Conservation (phyloP, 2,329 filamentous ascomycete species). For the Exophiala calicioides region DNA sequence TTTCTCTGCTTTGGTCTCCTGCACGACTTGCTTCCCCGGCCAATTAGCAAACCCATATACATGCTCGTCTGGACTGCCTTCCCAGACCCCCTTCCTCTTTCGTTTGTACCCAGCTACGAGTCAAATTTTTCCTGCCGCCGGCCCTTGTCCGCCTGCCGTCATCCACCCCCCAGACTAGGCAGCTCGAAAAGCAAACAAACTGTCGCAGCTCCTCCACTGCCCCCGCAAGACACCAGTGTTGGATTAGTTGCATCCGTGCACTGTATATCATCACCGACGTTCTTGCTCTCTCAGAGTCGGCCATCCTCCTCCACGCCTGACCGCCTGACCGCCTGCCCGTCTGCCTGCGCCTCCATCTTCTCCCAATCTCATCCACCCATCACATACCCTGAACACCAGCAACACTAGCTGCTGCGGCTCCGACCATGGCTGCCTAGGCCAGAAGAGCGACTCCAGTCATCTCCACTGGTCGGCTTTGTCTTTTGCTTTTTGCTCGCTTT, state of each 20-base stretch:
- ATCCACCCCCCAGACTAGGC: constrained; percentile 6
- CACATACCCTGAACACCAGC: not conserved
- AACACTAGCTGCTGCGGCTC: constrained; percentile 5
- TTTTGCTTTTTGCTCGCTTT: constrained; percentile 26
- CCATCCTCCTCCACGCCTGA: too few relatives aligned
- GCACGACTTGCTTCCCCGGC: constrained; percentile 8
- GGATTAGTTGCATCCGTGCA: too few relatives aligned
- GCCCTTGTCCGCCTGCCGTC: too few relatives aligned
- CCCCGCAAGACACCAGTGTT: too few relatives aligned
- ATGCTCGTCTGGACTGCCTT: constrained; percentile 18
- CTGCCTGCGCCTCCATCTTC: not conserved
- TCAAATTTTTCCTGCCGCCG: too few relatives aligned
- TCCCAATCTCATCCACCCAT: not conserved
- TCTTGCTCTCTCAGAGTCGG: too few relatives aligned
- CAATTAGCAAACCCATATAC: constrained; percentile 28
- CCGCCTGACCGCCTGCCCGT: not conserved
- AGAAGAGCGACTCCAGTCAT: constrained; percentile 8
- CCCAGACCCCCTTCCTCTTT: constrained; percentile 8
- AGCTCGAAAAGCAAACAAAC: not conserved
- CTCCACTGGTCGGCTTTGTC: constrained; percentile 27
- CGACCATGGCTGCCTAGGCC: constrained; percentile 19
- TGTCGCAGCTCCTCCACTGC: too few relatives aligned
- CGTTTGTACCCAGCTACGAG: constrained; percentile 12
- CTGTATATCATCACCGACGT: too few relatives aligned
- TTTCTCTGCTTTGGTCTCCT: not conserved